A percentile compares a stretch with the other conserved stretches of the same genome.
These are phyloP conservation scores for Alternaria sp. DNA, from an alignment of 2,329 filamentous ascomycete species.

Conservation along the genomic window DNA sequence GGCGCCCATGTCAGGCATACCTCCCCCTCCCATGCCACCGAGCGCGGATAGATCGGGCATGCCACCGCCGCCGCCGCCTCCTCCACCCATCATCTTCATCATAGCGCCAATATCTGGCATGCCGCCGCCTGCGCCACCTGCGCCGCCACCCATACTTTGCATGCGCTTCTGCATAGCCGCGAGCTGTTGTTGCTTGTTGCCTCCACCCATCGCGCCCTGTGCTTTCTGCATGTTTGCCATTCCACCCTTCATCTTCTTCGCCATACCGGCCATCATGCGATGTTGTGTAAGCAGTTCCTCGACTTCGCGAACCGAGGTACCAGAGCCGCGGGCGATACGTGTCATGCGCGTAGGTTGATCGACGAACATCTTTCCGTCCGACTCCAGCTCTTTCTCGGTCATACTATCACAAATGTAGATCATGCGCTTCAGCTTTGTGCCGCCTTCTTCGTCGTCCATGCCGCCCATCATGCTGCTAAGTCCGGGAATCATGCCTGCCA, in stretches of 20 bases:
- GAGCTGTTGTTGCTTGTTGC: constrained; percentile 90
- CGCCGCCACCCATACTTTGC: constrained; percentile 82
- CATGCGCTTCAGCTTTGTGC: constrained; percentile 93
- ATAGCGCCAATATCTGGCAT: constrained; percentile 86
- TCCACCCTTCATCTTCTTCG: constrained; percentile 97
- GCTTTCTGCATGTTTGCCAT: constrained; percentile 98
- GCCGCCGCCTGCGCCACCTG: constrained; percentile 58
- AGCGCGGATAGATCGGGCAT: constrained; percentile 71
- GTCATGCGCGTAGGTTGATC: constrained; percentile 94
- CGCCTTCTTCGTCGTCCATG: constrained; percentile 97
- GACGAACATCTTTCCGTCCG: constrained; percentile 91
- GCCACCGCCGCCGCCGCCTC: constrained; percentile 64
- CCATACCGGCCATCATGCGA: constrained; percentile 98
- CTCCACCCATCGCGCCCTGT: constrained; percentile 87
- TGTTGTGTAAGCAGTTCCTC: constrained; percentile 98
- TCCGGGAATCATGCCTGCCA: constrained; percentile 98
- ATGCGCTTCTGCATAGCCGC: constrained; percentile 97
- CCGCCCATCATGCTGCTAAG: constrained; percentile 92
- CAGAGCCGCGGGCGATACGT: constrained; percentile 85
- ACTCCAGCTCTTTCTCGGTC: constrained; percentile 94
- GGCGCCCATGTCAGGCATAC: constrained; percentile 44
- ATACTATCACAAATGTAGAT: constrained; percentile 99
- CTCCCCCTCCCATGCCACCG: constrained; percentile 64
- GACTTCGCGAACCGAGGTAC: constrained; percentile 89
- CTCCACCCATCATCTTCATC: constrained; percentile 89